phyloP scores from a whole-genome alignment of 805 yeast species.

The Hanseniaspora valbyensis region DNA sequence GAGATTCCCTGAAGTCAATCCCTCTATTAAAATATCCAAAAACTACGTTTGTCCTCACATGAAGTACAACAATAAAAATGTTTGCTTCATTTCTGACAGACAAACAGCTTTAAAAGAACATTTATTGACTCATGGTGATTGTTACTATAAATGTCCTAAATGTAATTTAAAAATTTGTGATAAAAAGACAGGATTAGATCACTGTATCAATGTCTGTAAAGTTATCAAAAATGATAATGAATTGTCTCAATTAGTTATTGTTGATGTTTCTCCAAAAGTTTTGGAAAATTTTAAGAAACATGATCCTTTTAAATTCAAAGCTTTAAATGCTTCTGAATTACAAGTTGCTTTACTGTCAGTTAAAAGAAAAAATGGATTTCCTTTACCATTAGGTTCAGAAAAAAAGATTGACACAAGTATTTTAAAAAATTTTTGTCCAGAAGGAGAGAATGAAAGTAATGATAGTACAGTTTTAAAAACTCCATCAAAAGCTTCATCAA shows the following conservation, averaged over 20 bases:
- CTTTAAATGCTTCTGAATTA: constrained; percentile 1
- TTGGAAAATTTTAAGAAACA: neutral
- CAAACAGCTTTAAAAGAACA: constrained; percentile 13
- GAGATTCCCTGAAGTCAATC: neutral
- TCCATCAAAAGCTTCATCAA: too few relatives aligned
- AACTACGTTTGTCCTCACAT: constrained; percentile 11
- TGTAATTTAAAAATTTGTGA: neutral
- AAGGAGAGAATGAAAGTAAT: neutral
- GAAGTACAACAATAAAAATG: constrained; percentile 3
- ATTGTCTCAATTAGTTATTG: neutral
- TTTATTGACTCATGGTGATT: constrained; percentile 4
- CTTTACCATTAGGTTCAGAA: constrained; percentile 1
- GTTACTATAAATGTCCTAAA: neutral
- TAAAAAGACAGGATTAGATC: constrained; percentile 1
- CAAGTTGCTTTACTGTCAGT: constrained; percentile 4
- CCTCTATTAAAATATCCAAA: constrained; percentile 1
- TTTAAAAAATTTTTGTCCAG: neutral
- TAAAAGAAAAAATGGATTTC: constrained; percentile 9
- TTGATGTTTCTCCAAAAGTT: neutral
- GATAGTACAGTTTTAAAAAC: too few relatives aligned
- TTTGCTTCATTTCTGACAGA: constrained; percentile 13
- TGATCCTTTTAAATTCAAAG: neutral
- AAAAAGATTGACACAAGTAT: constrained; percentile 2
- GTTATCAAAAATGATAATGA: neutral
- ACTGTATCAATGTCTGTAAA: constrained; percentile 1